Evolutionary conservation across 2,329 filamentous ascomycete species (phyloP).

Genomic region (Pezicula radicicola): DNA sequence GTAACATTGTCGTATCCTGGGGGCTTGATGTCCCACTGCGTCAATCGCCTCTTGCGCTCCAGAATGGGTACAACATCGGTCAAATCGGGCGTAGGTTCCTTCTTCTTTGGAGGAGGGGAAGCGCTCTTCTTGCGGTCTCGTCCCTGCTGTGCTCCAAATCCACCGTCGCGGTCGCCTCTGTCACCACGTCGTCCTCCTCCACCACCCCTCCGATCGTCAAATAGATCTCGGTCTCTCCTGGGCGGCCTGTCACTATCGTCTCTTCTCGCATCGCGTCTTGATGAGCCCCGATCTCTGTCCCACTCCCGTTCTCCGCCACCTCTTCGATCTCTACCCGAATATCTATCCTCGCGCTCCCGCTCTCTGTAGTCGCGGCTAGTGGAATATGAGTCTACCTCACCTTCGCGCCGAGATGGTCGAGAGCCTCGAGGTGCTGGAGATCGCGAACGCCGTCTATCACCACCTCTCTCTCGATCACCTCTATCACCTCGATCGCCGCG

Average conservation of each 20-base stretch:
- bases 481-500: slow-evolving; percentile 19
- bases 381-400: slow-evolving; percentile 82
- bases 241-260: slow-evolving; percentile 61
- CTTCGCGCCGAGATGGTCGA: slow-evolving; percentile 65
- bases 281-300: slow-evolving; percentile 66
- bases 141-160: slow-evolving; percentile 46
- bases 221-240: slow-evolving; percentile 57
- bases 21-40: slow-evolving; percentile 99
- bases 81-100: slow-evolving; percentile 93
- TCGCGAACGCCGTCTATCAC: slow-evolving; percentile 74
- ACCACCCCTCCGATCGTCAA: slow-evolving; percentile 56
- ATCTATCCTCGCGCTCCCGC: slow-evolving; percentile 89
- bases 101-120: slow-evolving; percentile 81
- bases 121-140: slow-evolving; percentile 59
- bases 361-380: slow-evolving; percentile 91
- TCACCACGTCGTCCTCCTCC: slow-evolving; percentile 44
- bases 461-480: slow-evolving; percentile 41
- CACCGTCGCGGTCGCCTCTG: slow-evolving; percentile 37
- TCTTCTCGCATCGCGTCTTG: slow-evolving; percentile 59
- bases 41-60: slow-evolving; percentile 86
- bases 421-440: slow-evolving; percentile 75
- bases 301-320: slow-evolving; percentile 69
- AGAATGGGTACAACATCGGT: slow-evolving; percentile 80
- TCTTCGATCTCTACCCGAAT: slow-evolving; percentile 65
- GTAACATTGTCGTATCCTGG: slow-evolving; percentile 98